phyloP scores from a whole-genome alignment of 169 alveolate species.

The Babesia sp. region DNA sequence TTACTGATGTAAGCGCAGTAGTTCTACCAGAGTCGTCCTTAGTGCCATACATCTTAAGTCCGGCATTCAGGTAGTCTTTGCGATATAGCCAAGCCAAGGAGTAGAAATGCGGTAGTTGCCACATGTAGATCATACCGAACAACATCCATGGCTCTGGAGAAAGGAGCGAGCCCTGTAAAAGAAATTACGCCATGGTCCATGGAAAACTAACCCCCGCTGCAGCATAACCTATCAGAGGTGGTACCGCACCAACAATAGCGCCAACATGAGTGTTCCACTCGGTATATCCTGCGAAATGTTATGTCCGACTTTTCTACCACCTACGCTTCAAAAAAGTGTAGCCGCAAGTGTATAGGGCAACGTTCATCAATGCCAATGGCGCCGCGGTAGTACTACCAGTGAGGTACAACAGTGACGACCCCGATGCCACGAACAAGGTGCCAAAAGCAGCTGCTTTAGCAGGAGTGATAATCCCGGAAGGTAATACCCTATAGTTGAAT shows the following conservation, averaged over 20 bases:
- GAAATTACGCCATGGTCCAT: background rate
- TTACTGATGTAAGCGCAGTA: slow-evolving; percentile 71
- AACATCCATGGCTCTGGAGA: slow-evolving; percentile 72
- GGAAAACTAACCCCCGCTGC: slow-evolving; percentile 69
- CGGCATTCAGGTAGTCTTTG: slow-evolving; percentile 75
- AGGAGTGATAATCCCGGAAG: slow-evolving; percentile 42
- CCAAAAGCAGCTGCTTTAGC: slow-evolving; percentile 44
- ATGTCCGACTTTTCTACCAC: background rate
- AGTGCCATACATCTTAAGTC: slow-evolving; percentile 73
- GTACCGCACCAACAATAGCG: slow-evolving; percentile 79
- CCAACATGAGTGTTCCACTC: slow-evolving; percentile 80
- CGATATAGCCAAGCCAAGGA: slow-evolving; percentile 78
- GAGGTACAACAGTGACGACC: slow-evolving; percentile 41
- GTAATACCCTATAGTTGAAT: slow-evolving; percentile 36
- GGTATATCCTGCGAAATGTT: slow-evolving; percentile 47
- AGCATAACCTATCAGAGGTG: slow-evolving; percentile 76
- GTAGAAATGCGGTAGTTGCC: slow-evolving; percentile 82
- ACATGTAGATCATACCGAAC: slow-evolving; percentile 69
- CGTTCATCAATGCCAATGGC: slow-evolving; percentile 48
- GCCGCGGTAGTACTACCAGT: slow-evolving; percentile 42
- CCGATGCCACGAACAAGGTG: slow-evolving; percentile 22
- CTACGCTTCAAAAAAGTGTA: slow-evolving; percentile 63
- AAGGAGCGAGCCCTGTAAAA: slow-evolving; percentile 28
- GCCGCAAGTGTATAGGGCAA: slow-evolving; percentile 51
- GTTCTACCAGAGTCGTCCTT: slow-evolving; percentile 73